phyloP scores from a whole-genome alignment of 805 yeast species.

The Pichia deserticola region DNA sequence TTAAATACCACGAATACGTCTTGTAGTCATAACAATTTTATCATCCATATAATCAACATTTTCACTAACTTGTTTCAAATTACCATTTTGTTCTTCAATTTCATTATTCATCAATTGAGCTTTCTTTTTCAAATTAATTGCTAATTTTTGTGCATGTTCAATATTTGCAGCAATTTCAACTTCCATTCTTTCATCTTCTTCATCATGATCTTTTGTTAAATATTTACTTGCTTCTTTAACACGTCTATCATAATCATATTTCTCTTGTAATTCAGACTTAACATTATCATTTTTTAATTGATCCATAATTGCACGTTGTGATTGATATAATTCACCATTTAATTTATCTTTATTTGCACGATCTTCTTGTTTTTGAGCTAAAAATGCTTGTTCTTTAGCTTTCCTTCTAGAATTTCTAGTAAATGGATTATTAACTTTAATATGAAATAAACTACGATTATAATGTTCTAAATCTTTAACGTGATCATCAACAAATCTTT shows the following conservation, averaged over 20 bases:
- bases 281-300: slow-evolving; percentile 40
- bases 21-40: slow-evolving; percentile 40
- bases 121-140: slow-evolving; percentile 62
- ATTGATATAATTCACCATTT: slow-evolving; percentile 19
- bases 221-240: slow-evolving; percentile 58
- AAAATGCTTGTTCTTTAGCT: slow-evolving; percentile 64
- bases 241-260: slow-evolving; percentile 45
- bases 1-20: slow-evolving; percentile 27
- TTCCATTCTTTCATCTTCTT: slow-evolving; percentile 90
- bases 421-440: slow-evolving; percentile 81
- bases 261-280: slow-evolving; percentile 28
- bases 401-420: slow-evolving; percentile 69
- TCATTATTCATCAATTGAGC: slow-evolving; percentile 73
- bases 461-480: slow-evolving; percentile 72
- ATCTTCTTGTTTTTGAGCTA: slow-evolving; percentile 36
- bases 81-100: slow-evolving; percentile 66
- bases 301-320: slow-evolving; percentile 26
- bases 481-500: slow-evolving; percentile 72
- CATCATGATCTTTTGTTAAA: slow-evolving; percentile 75
- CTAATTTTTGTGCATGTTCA: slow-evolving; percentile 64
- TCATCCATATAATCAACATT: slow-evolving; percentile 81
- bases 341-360: slow-evolving; percentile 24
- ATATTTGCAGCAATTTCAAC: slow-evolving; percentile 77
- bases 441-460: slow-evolving; percentile 75
- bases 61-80: slow-evolving; percentile 71